These are phyloP conservation scores for Paecilomyces sp. DNA, from an alignment of 2,329 filamentous ascomycete species.

Conservation along the genomic window DNA sequence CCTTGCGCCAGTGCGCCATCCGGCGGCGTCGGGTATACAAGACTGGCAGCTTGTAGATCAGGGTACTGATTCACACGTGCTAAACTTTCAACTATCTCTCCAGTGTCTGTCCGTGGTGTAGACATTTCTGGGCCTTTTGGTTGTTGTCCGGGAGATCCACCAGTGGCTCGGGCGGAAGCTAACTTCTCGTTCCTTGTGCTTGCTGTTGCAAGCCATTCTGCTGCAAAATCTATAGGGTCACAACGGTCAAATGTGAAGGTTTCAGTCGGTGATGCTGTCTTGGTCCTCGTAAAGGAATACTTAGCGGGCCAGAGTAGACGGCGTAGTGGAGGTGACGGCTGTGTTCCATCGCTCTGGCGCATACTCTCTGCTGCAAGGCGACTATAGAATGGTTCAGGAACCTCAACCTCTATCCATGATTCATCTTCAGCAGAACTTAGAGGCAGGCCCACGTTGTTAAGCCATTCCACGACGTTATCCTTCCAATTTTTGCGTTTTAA, in stretches of 20 bases:
- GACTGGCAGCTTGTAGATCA: slow-evolving; percentile 33
- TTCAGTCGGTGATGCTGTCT: slow-evolving; percentile 10
- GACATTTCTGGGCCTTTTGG: slow-evolving; percentile 17
- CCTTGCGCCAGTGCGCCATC: slow-evolving; percentile 36
- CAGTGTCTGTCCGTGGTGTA: slow-evolving; percentile 15
- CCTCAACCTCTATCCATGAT: slow-evolving; percentile 35
- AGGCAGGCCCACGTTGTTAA: slow-evolving; percentile 28
- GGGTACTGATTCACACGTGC: slow-evolving; percentile 30
- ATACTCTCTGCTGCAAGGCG: slow-evolving; percentile 26
- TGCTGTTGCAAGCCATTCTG: slow-evolving; percentile 30
- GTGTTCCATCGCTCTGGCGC: slow-evolving; percentile 18
- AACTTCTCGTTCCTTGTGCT: slow-evolving; percentile 13
- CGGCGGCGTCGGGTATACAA: slow-evolving; percentile 49
- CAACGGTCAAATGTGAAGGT: slow-evolving; percentile 10
- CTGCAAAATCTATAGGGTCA: slow-evolving; percentile 37
- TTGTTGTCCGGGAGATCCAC: slow-evolving; percentile 13
- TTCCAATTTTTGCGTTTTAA: slow-evolving; percentile 28
- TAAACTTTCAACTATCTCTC: slow-evolving; percentile 29
- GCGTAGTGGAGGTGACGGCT: slow-evolving; percentile 26
- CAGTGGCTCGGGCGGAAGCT: slow-evolving; percentile 6
- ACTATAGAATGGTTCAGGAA: slow-evolving; percentile 33
- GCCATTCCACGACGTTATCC: slow-evolving; percentile 26
- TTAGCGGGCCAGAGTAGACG: slow-evolving; percentile 39
- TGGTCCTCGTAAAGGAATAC: slow-evolving; percentile 33
- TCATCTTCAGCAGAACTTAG: slow-evolving; percentile 22